phyloP scores from a whole-genome alignment of 306 rosid genomes.

The Citrullus mucosospermus region DNA sequence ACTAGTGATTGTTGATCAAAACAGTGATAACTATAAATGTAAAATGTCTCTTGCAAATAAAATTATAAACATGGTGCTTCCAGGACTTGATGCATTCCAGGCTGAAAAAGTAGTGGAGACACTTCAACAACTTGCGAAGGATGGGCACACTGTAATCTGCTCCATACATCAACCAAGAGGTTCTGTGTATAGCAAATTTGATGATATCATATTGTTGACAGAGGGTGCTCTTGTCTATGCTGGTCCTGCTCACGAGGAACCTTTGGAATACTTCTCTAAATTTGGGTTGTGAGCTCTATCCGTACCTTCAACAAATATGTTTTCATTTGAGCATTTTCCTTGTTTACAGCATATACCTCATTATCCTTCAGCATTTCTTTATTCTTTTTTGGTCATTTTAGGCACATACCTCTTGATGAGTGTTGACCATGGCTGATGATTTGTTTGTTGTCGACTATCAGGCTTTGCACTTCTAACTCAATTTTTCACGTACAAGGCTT shows the following conservation, averaged over 20 bases:
- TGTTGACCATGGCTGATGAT: not conserved
- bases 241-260: constrained; percentile 69
- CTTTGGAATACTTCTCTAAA: constrained; percentile 61
- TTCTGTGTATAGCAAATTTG: constrained; percentile 75
- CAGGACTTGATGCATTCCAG: constrained; percentile 97
- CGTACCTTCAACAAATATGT: not conserved
- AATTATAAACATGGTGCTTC: constrained; percentile 10
- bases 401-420: not conserved
- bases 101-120: constrained; percentile 94
- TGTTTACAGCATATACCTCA: not conserved
- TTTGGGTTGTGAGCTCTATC: constrained; percentile 51
- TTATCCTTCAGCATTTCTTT: not conserved
- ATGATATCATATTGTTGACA: constrained; percentile 76
- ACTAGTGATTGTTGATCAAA: not conserved
- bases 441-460: not conserved
- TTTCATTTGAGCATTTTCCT: not conserved
- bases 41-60: not conserved
- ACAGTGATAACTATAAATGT: not conserved
- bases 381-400: not conserved
- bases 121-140: constrained; percentile 71
- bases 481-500: not conserved
- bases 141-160: constrained; percentile 94
- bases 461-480: not conserved
- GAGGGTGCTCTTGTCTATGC: constrained; percentile 85
- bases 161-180: constrained; percentile 93